phyloP scores from a whole-genome alignment of 441 rosid species.

The Mallotus japonicus region DNA sequence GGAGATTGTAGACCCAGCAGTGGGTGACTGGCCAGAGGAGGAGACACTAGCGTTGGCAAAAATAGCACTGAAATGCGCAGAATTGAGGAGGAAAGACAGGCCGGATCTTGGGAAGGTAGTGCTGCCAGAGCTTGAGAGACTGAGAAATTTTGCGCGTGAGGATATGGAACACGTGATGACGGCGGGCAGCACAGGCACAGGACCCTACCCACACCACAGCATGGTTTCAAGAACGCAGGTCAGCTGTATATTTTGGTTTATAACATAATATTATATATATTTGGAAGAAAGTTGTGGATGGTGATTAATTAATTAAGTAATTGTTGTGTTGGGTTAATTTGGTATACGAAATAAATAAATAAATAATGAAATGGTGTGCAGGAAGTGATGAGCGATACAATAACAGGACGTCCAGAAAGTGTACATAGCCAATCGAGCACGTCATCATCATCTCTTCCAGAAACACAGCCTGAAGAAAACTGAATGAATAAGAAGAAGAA shows the following conservation, averaged over 20 bases:
- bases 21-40: constrained; percentile 44
- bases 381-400: constrained; percentile 50
- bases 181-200: neutral
- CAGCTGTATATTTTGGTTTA: neutral
- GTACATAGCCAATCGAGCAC: constrained; percentile 35
- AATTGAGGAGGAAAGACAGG: constrained; percentile 37
- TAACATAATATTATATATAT: neutral
- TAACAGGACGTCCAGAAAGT: constrained; percentile 31
- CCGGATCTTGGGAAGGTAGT: constrained; percentile 35
- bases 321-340: too few species aligned
- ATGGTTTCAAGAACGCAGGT: constrained; percentile 37
- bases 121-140: constrained; percentile 27
- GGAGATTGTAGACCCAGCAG: constrained; percentile 37
- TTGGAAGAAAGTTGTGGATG: too few species aligned
- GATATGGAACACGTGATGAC: constrained; percentile 1
- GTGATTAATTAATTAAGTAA: too few species aligned
- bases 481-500: too few species aligned
- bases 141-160: constrained; percentile 26
- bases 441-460: constrained; percentile 26
- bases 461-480: neutral
- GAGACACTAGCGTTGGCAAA: constrained; percentile 38
- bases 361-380: constrained; percentile 23
- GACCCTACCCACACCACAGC: constrained; percentile 23
- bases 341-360: too few species aligned
- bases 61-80: constrained; percentile 40